A percentile compares a stretch with the other conserved stretches of the same genome.
These are phyloP conservation scores for Croton laevigatus DNA, from an alignment of 441 rosid species.

Conservation along the genomic window DNA sequence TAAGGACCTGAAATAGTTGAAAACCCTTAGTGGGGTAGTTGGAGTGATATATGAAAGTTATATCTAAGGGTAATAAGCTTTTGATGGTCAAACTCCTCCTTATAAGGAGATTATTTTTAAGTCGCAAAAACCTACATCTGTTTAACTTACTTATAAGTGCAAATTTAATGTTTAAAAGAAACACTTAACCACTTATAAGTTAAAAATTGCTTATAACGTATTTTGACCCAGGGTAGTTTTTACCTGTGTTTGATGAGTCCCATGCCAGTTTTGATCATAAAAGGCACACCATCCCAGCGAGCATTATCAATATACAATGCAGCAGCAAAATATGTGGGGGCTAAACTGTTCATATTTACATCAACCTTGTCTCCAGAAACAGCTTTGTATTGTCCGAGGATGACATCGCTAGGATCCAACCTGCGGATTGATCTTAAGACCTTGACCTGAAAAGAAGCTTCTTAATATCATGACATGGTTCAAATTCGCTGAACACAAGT, in stretches of 20 bases:
- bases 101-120: no score
- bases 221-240: background rate
- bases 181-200: no score
- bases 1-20: no score
- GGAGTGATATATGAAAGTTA: no score
- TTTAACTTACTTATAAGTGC: no score
- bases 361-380: slow-evolving; percentile 41
- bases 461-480: slow-evolving; percentile 10
- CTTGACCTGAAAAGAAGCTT: slow-evolving; percentile 52
- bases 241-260: slow-evolving; percentile 80
- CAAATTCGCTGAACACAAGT: background rate
- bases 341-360: slow-evolving; percentile 36
- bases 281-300: slow-evolving; percentile 91
- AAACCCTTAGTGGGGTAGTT: no score
- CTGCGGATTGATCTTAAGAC: slow-evolving; percentile 64
- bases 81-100: no score
- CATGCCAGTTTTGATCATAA: slow-evolving; percentile 64
- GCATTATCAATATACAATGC: slow-evolving; percentile 76
- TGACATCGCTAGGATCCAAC: slow-evolving; percentile 54
- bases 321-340: slow-evolving; percentile 76
- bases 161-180: no score
- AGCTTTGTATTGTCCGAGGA: slow-evolving; percentile 73
- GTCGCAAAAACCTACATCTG: no score
- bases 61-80: no score
- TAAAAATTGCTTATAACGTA: no score